Base-by-base conservation (phyloP, 2,329 filamentous ascomycete species). In the Biscogniauxia sp. region DNA sequence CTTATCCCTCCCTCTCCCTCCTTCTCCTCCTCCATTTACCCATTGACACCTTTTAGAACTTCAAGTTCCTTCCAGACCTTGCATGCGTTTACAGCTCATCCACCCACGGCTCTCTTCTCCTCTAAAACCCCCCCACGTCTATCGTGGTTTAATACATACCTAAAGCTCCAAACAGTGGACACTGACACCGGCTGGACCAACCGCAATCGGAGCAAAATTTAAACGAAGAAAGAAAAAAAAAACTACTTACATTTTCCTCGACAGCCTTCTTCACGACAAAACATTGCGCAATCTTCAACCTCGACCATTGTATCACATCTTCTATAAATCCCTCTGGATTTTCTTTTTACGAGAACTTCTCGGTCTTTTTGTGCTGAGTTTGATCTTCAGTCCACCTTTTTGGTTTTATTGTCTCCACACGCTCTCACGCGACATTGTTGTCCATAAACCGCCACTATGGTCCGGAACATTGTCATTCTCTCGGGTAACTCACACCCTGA, bases 401-500 rank as follows among this genome's bases (percentile, higher is more conserved):
- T 23, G 51, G 3, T 8, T 25, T 19, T 54, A 6, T 19, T 32
- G 52, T 13, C 9, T 25, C 6, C 52, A 17, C 17, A 15, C 7
- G 8, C 52, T 9, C 26, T 23, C 26, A 25, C 20, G 52, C 25
- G n/a, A 25, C 26, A 54, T 17, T 15, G 26, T 20, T 20, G 26
- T 17, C 51, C 20, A 19, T 54, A 17, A 41, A 61, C 53, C 58
- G 63, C 53, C 70, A 76, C 68, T 64, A 97, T 97, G 93, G 93
- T 97, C 68, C 90, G 93, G 76, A 97, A 97, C 77, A 92, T 99
- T 67, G 92, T 97, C 73, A 86, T 99, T 64, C 88, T 99, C 66
- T 92, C 93, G 69, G 94, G 95, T 63, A 95, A 91, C 75, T 97
- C 93, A 72, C 94, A 98, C 80, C 93, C 93, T 20, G 83, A 90